A percentile compares a stretch with the other conserved stretches of the same genome.
These are phyloP conservation scores for Symbiodinium natans DNA, from an alignment of 73 alveolate genomes.

Conservation along the genomic window DNA sequence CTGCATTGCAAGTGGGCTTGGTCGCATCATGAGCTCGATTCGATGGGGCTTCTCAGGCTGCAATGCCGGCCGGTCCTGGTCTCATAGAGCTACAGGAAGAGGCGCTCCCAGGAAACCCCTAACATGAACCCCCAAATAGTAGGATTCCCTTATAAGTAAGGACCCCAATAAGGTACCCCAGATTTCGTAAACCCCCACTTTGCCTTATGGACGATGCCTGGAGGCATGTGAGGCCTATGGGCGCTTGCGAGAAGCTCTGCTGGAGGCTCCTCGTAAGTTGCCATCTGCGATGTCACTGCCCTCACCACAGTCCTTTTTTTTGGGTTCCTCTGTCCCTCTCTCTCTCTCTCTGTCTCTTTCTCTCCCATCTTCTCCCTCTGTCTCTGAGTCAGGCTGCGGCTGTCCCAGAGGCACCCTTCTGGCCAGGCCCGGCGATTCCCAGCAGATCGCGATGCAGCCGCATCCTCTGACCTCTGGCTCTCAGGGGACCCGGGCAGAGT, in stretches of 20 bases:
- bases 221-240: not conserved
- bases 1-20: no score
- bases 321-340: no score
- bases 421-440: not conserved
- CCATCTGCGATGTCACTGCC: not conserved
- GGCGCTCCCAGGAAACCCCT: not conserved
- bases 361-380: no score
- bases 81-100: not conserved
- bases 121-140: not conserved
- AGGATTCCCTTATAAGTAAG: no score
- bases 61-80: not conserved
- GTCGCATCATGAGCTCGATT: no score
- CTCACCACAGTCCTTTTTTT: no score
- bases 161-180: no score
- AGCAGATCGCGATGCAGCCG: no score
- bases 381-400: not conserved
- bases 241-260: not conserved
- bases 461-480: not conserved
- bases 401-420: not conserved
- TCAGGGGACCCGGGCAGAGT: not conserved
- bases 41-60: not conserved
- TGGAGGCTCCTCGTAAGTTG: not conserved
- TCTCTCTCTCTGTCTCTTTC: no score
- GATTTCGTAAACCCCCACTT: no score
- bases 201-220: no score